These are phyloP conservation scores for Cicer judaicum DNA, from an alignment of 306 rosid genomes.

Conservation along the genomic window DNA sequence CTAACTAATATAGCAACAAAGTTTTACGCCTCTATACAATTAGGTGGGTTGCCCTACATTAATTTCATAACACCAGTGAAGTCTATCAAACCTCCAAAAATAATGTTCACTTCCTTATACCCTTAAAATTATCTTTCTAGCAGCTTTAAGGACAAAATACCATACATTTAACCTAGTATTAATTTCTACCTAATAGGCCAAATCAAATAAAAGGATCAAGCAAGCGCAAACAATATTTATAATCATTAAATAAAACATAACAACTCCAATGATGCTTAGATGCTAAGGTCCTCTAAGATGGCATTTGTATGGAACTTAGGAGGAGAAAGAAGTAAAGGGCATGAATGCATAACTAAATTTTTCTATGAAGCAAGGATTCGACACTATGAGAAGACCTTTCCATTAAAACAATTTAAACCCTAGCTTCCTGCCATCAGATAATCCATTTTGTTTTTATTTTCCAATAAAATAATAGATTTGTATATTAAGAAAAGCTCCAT, in stretches of 20 bases:
- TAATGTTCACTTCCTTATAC: neutral
- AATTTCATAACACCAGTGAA: neutral
- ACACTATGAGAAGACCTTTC: neutral
- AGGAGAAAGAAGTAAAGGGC: neutral
- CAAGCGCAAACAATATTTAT: neutral
- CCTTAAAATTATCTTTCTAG: neutral
- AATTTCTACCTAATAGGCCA: slow-evolving; percentile 1
- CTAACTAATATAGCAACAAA: neutral
- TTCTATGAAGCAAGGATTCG: neutral
- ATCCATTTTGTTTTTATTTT: neutral
- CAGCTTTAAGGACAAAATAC: neutral
- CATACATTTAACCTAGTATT: slow-evolving; percentile 17
- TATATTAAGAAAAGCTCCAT: slow-evolving; percentile 2
- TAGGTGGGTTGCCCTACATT: neutral
- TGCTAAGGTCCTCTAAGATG: slow-evolving; percentile 15
- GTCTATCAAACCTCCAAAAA: slow-evolving; percentile 6
- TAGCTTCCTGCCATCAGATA: neutral
- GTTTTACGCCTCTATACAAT: neutral
- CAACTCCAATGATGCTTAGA: slow-evolving; percentile 8
- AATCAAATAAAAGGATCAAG: neutral
- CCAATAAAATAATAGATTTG: neutral
- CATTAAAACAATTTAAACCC: slow-evolving; percentile 2
- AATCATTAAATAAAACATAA: neutral
- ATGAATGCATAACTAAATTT: neutral
- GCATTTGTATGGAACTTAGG: neutral